A percentile compares a stretch with the other conserved stretches of the same genome.
phyloP scores from a whole-genome alignment of 2,329 filamentous ascomycete species.

The Cordyceps cateniannulata region DNA sequence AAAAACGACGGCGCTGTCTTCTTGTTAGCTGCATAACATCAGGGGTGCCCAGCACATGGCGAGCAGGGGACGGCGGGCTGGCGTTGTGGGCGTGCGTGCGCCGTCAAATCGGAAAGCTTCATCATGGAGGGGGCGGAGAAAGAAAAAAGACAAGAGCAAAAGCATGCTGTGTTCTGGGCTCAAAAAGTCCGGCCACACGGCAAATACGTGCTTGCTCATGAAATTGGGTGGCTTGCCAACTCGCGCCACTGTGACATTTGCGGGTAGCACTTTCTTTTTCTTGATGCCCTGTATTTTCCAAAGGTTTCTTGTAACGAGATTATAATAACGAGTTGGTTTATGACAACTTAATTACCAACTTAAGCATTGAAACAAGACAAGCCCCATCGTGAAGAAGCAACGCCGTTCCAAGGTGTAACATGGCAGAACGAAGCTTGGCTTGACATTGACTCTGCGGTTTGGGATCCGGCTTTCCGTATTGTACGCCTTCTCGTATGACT shows the following conservation, averaged over 20 bases:
- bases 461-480: too few species aligned
- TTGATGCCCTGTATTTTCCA: background rate
- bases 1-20: background rate
- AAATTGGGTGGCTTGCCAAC: background rate
- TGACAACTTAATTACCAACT: too few species aligned
- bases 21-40: conserved; percentile 2
- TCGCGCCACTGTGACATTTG: background rate
- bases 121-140: background rate
- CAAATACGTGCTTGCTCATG: too few species aligned
- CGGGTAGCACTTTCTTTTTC: background rate
- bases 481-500: too few species aligned
- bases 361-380: too few species aligned
- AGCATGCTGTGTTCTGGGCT: too few species aligned
- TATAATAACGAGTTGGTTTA: background rate
- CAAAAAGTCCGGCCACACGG: too few species aligned
- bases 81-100: background rate
- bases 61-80: background rate
- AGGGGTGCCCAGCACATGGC: conserved; percentile 7
- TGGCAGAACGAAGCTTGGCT: too few species aligned
- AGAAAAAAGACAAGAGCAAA: background rate
- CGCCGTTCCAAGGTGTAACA: too few species aligned
- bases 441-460: too few species aligned
- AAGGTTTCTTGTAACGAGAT: too few species aligned
- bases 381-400: too few species aligned
- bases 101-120: background rate